These are phyloP conservation scores for Penicillium canariense DNA, from an alignment of 495 filamentous ascomycete species.

Conservation along the genomic window DNA sequence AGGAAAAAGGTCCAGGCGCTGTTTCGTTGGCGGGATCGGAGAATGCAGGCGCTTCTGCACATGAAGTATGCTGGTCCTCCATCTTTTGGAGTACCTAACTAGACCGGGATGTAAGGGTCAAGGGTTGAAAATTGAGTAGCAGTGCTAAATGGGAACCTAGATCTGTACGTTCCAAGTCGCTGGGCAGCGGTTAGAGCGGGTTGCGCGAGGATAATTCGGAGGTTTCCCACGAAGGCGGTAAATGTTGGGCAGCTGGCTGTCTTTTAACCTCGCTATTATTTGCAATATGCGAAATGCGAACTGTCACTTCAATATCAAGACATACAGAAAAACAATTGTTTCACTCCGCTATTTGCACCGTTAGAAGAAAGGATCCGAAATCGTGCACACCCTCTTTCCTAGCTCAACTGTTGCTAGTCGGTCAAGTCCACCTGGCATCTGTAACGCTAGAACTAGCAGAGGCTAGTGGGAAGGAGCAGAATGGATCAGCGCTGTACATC, in stretches of 20 bases:
- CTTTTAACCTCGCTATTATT: too few species aligned
- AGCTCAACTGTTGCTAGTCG: not conserved
- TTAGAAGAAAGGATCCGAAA: too few species aligned
- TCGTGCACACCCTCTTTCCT: too few species aligned
- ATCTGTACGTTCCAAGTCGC: too few species aligned
- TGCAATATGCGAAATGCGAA: too few species aligned
- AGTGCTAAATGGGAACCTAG: too few species aligned
- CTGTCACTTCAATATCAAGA: too few species aligned
- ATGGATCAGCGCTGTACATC: not conserved
- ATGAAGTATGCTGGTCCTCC: slow-evolving; percentile 62
- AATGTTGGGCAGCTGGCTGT: too few species aligned
- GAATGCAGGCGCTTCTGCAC: slow-evolving; percentile 68
- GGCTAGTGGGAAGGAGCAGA: not conserved
- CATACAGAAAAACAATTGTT: not conserved
- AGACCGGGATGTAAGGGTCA: slow-evolving; percentile 42
- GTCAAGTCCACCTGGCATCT: not conserved
- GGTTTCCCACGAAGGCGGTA: too few species aligned
- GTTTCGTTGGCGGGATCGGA: slow-evolving; percentile 66
- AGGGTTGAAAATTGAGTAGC: too few species aligned
- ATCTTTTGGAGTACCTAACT: slow-evolving; percentile 48
- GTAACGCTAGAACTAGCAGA: not conserved
- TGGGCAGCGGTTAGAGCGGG: too few species aligned
- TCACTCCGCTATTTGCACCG: not conserved
- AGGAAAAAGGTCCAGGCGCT: slow-evolving; percentile 48
- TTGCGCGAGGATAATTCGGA: too few species aligned